Evolutionary conservation across 1,139 yeast genomes (phyloP), one percentile per base, ranked within the genome.

Genomic region (Yamadazyma spencermartinsiae): DNA sequence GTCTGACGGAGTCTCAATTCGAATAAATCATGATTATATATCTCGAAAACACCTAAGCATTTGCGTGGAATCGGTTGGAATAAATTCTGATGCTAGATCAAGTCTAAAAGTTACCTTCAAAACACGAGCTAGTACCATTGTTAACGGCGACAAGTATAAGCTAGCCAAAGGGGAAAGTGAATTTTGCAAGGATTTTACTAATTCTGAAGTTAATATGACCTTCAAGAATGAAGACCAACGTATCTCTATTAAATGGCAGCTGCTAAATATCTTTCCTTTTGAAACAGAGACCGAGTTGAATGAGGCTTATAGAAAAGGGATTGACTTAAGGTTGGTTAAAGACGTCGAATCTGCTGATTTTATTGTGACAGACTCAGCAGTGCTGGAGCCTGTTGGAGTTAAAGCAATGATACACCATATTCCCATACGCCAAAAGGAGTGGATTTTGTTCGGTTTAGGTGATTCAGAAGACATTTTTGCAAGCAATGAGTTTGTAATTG

Each of bases 11-110:
- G 45, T 46, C 32, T 56, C 51, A 39, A 48, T 63, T 11, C 40
- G 40, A 13, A 44, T 60, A 27, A 51, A 51, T 30, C 56, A 60
- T 24, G 43, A 54, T 2, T 55, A 56, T 33, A 61, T 65, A 5
- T 63, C 74, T 1, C 52, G 68, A 40, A 52, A 56, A 16, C 70
- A 67, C 34, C 42, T 68, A 26, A 52, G 53, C 34, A 35, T 64
- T 9, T 42, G 42, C 17, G 41, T 57, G 5, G 20, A 32, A 11
- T 8, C 38, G 5, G 33, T 15, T 2, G 40, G 36, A 14, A 23
- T 41, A 8, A 10, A 25, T n/a, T 42, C 33, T 14, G 14, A 13
- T 0, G 12, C 15, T 38, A 24, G 55, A 8, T 41, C 71, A 1
- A 51, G 55, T 11, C 41, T 67, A 11, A 23, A 20, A 1, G 38